These are phyloP conservation scores for Symbiodinium pilosum DNA, from an alignment of 73 alveolate species.

Conservation along the genomic window DNA sequence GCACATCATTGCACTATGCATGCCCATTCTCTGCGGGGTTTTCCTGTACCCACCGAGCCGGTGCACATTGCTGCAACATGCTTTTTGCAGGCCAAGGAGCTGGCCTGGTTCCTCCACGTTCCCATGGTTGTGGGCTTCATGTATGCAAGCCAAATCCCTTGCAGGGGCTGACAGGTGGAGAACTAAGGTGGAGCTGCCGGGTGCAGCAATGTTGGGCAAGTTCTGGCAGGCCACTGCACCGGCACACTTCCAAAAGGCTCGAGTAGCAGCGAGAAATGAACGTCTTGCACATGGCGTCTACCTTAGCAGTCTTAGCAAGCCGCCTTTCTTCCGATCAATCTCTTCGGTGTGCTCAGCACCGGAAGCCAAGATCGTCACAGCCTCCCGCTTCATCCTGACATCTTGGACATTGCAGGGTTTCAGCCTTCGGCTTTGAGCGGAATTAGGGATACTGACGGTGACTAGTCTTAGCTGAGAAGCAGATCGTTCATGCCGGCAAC, in stretches of 20 bases:
- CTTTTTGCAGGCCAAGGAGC: background rate
- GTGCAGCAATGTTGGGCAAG: too few relatives aligned
- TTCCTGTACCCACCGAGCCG: background rate
- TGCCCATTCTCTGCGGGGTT: background rate
- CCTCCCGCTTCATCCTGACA: slow-evolving; percentile 17
- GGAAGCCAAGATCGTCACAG: slow-evolving; percentile 62
- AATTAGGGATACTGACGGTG: background rate
- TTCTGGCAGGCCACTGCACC: background rate
- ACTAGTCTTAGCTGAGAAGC: background rate
- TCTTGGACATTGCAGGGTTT: background rate
- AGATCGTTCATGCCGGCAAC: slow-evolving; percentile 3
- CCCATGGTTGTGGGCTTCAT: slow-evolving; percentile 93
- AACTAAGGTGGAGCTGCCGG: too few relatives aligned
- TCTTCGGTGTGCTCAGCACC: slow-evolving; percentile 78
- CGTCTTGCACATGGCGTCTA: background rate
- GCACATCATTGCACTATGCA: background rate
- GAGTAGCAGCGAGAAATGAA: background rate
- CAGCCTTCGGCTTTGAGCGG: background rate
- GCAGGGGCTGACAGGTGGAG: background rate
- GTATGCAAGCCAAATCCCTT: slow-evolving; percentile 71
- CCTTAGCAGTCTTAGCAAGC: too few relatives aligned
- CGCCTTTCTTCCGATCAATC: slow-evolving; percentile 46
- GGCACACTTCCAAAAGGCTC: background rate
- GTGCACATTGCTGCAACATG: background rate
- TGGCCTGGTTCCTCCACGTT: slow-evolving; percentile 85